Percentiles rank a stretch among this genome's conserved stretches.
Conservation (phyloP, 345 rosid genomes). For the Cardamine resedifolia region DNA sequence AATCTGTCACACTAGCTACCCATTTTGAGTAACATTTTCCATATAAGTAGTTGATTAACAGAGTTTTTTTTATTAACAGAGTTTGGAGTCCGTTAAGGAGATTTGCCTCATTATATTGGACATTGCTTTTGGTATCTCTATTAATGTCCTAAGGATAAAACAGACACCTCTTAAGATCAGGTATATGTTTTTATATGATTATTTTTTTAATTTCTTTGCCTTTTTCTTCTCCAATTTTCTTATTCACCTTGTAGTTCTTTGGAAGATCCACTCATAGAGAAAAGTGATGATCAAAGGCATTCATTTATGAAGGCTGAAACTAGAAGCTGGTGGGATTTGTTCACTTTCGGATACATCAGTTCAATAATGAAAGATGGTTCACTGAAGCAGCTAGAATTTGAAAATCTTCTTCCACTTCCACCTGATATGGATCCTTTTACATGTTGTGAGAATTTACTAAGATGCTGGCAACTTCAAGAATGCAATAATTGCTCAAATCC, state of each 20-base stretch:
- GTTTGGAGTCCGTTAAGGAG: slow-evolving; percentile 18
- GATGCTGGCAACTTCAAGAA: slow-evolving; percentile 65
- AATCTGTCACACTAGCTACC: not conserved
- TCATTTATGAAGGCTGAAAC: slow-evolving; percentile 44
- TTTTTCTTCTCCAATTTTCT: not conserved
- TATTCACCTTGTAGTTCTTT: slow-evolving; percentile 46
- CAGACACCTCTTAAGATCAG: slow-evolving; percentile 41
- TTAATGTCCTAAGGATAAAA: slow-evolving; percentile 54
- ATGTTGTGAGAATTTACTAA: slow-evolving; percentile 57
- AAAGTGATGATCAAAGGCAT: slow-evolving; percentile 34
- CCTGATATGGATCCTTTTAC: slow-evolving; percentile 70
- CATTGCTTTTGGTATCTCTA: slow-evolving; percentile 55
- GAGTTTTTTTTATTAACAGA: slow-evolving; percentile 34
- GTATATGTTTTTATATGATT: slow-evolving; percentile 39
- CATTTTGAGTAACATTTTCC: not conserved
- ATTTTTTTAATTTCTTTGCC: not conserved
- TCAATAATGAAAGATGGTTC: slow-evolving; percentile 65
- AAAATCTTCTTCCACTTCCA: slow-evolving; percentile 74
- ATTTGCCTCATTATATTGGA: slow-evolving; percentile 57
- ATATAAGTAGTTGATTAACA: slow-evolving; percentile 23
- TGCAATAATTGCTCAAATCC: slow-evolving; percentile 40
- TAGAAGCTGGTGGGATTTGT: slow-evolving; percentile 54
- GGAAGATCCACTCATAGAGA: slow-evolving; percentile 66
- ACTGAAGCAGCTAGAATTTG: slow-evolving; percentile 75
- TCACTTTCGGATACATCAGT: slow-evolving; percentile 62